Percentiles rank a stretch among this genome's conserved stretches.
phyloP scores from a whole-genome alignment of 768 basidiomycete species.

The Fibroporia radiculosa region DNA sequence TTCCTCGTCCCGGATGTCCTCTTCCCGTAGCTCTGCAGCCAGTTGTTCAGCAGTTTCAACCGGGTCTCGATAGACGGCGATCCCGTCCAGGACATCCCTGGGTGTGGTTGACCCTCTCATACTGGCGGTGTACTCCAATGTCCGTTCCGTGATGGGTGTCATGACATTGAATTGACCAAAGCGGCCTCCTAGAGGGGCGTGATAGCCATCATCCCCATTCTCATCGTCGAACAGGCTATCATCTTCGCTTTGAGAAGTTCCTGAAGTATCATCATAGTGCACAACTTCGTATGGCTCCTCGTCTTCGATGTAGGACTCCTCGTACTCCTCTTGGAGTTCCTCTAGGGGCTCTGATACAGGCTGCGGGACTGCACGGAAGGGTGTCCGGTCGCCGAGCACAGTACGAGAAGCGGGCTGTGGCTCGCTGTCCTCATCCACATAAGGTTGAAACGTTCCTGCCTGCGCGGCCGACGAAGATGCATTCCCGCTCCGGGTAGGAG shows the following conservation, averaged over 20 bases:
- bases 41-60: constrained; percentile 44
- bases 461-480: constrained; percentile 14
- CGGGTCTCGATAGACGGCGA: constrained; percentile 16
- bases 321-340: constrained; percentile 13
- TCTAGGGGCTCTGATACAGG: constrained; percentile 22
- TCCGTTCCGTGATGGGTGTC: constrained; percentile 97
- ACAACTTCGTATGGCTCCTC: constrained; percentile 14
- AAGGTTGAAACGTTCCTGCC: constrained; percentile 29
- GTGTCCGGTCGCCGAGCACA: constrained; percentile 14
- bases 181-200: constrained; percentile 58
- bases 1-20: constrained; percentile 23
- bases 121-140: constrained; percentile 73
- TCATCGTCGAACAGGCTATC: constrained; percentile 14
- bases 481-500: constrained; percentile 36
- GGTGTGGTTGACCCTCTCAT: constrained; percentile 35
- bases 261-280: not conserved
- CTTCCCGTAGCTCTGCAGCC: constrained; percentile 34
- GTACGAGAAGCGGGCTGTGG: constrained; percentile 4
- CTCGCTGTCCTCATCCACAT: constrained; percentile 19
- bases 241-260: constrained; percentile 4
- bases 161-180: constrained; percentile 85
- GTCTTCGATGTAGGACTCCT: constrained; percentile 17
- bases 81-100: constrained; percentile 16
- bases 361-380: constrained; percentile 14
- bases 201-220: constrained; percentile 18